A percentile compares a stretch with the other conserved stretches of the same genome.
Evolutionary conservation across 208 protist species (phyloP).

Genomic region (Wallacemonas sp.): DNA sequence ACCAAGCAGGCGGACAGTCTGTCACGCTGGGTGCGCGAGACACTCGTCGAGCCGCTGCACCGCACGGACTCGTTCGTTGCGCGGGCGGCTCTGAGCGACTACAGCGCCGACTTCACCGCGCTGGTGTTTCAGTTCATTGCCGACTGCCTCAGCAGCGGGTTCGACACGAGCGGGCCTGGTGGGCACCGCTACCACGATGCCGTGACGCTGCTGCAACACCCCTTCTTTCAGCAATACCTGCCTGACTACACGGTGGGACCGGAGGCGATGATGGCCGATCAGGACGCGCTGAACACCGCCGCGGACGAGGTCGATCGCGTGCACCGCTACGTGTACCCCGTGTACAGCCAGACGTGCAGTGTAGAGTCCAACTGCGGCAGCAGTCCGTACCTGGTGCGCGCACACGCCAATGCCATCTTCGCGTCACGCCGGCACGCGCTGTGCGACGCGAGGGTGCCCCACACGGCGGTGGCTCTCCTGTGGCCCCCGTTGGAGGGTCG

Average conservation of each 20-base stretch:
- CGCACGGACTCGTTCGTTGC: constrained; percentile 2
- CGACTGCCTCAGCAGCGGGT: constrained; percentile 34
- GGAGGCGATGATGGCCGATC: constrained; percentile 11
- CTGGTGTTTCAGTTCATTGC: constrained; percentile 36
- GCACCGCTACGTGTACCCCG: constrained; percentile 61
- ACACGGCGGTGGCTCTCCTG: constrained; percentile 16
- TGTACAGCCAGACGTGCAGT: constrained; percentile 34
- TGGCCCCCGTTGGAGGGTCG: constrained; percentile 39
- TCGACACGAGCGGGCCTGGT: too few species aligned
- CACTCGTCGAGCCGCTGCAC: constrained; percentile 10
- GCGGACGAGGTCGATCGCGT: constrained; percentile 45
- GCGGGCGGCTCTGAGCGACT: constrained; percentile 19
- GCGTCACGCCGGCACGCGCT: constrained; percentile 35
- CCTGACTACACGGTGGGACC: constrained; percentile 3
- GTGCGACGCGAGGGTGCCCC: background rate
- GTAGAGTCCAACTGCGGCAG: constrained; percentile 41
- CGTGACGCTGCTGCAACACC: constrained; percentile 28
- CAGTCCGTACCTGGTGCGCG: constrained; percentile 39
- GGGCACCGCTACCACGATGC: constrained; percentile 6
- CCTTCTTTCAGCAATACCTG: constrained; percentile 26
- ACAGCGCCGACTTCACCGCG: constrained; percentile 25
- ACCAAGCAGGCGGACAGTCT: background rate
- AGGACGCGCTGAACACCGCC: constrained; percentile 23
- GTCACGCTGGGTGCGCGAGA: constrained; percentile 4
- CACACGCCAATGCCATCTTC: constrained; percentile 74